A percentile compares a stretch with the other conserved stretches of the same genome.
These are phyloP conservation scores for Termitomyces sp. DNA, from an alignment of 768 basidiomycete genomes.

Conservation along the genomic window DNA sequence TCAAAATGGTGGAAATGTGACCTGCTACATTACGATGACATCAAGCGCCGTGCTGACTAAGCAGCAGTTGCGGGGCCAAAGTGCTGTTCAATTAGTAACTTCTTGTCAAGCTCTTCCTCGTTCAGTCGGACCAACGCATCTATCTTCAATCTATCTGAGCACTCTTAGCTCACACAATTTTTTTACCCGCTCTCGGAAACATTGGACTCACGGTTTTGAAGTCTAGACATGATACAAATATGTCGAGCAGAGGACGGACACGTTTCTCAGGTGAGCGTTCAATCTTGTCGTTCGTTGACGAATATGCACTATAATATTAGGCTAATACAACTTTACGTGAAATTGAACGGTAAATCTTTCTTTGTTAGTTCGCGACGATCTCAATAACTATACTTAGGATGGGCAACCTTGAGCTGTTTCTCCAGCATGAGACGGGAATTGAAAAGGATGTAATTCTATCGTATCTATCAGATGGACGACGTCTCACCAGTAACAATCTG, in stretches of 20 bases:
- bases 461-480: conserved; percentile 75
- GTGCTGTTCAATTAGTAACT: background rate
- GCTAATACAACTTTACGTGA: conserved; percentile 68
- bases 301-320: conserved; percentile 20
- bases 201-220: background rate
- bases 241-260: conserved; percentile 64
- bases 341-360: conserved; percentile 59
- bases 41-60: background rate
- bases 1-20: too few species aligned
- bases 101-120: background rate
- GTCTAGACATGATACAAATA: conserved; percentile 51
- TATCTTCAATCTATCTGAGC: background rate
- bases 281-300: background rate
- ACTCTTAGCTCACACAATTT: background rate
- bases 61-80: background rate
- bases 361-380: conserved; percentile 4
- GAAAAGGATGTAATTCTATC: conserved; percentile 67
- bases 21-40: too few species aligned
- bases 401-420: conserved; percentile 64
- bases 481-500: conserved; percentile 65
- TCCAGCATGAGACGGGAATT: conserved; percentile 68
- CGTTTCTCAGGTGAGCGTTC: conserved; percentile 46
- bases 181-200: too few species aligned
- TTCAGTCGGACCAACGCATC: background rate
- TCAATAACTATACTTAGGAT: conserved; percentile 34